These are phyloP conservation scores for Fusarium sororula DNA, from an alignment of 2,329 filamentous ascomycete genomes.

Conservation along the genomic window DNA sequence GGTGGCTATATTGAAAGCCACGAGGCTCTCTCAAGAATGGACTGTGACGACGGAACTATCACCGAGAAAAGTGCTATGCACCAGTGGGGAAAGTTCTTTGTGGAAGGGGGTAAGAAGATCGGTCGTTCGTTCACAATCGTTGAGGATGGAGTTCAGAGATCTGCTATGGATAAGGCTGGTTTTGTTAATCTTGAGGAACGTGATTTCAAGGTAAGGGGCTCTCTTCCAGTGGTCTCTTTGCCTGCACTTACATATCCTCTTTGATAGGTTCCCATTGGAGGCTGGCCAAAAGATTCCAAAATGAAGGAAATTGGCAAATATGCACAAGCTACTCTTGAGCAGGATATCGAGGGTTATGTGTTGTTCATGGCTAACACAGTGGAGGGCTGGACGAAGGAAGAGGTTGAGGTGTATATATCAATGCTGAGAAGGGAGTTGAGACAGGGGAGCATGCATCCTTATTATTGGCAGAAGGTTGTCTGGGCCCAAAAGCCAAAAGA, in stretches of 20 bases:
- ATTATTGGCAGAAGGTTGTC: slow-evolving; percentile 24
- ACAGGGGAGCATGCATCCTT: slow-evolving; percentile 27
- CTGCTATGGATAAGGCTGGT: slow-evolving; percentile 14
- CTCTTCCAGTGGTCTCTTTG: rapidly evolving
- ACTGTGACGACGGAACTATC: slow-evolving; percentile 20
- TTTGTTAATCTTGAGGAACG: slow-evolving; percentile 19
- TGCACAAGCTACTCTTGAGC: slow-evolving; percentile 26
- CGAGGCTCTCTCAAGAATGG: slow-evolving; percentile 22
- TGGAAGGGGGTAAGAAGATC: slow-evolving; percentile 22
- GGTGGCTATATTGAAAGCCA: slow-evolving; percentile 26
- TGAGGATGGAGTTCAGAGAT: slow-evolving; percentile 17
- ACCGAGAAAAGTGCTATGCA: slow-evolving; percentile 22
- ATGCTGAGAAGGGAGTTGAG: slow-evolving; percentile 31
- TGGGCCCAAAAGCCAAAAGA: slow-evolving; percentile 22
- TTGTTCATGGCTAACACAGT: slow-evolving; percentile 33
- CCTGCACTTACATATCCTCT: not conserved
- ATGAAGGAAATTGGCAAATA: slow-evolving; percentile 23
- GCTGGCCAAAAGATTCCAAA: slow-evolving; percentile 13
- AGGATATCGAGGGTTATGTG: slow-evolving; percentile 32
- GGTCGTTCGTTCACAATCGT: slow-evolving; percentile 24
- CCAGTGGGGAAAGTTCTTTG: slow-evolving; percentile 35
- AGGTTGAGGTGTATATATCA: slow-evolving; percentile 33
- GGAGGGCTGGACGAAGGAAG: slow-evolving; percentile 24
- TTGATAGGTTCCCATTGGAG: slow-evolving; percentile 20
- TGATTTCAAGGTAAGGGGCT: slow-evolving; percentile 10